Base-by-base conservation (phyloP, 352 stramenopile species). In the Globisporangium spiculum region DNA sequence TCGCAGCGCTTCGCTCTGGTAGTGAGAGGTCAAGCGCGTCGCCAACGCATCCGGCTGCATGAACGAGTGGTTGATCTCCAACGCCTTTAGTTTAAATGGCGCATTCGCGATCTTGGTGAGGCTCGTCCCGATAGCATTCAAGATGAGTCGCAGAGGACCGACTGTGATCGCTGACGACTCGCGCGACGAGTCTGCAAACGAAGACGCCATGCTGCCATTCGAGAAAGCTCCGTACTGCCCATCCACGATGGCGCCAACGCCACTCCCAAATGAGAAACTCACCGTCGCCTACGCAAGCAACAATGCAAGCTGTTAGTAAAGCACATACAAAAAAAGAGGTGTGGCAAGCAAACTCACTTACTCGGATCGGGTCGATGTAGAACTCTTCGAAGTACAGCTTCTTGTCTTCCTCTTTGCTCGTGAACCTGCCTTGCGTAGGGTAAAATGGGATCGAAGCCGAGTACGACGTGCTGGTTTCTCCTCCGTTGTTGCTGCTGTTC, bases 341-440 rank as follows among this genome's bases (percentile, higher is more conserved):
- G 32, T 22, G 32, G 8, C 18, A 26, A 20, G 1, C 32, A 60
- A 3, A 24, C 20, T 14, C 22, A 77, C 78, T 59, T 79, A 88
- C 79, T 38, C 82, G 75, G 58, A 96, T 96, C 16, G 85, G 77
- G 36, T 92, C 83, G 66, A 96, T 93, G 59, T 91, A 77, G 62
- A 96, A 95, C 70, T 95, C 88, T 80, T 96, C 89, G 48, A 96
- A 96, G 71, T 96, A 96, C 10, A 96, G 69, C 62, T 96, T 96
- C 57, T 90, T 94, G 20, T 83, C 75, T 58, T 91, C 83, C 10
- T 85, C 75, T 34, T 84, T 89, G 3, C 71, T 78, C 65, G 85
- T 79, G 6, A 46, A 76, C 76, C 59, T 81, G 69, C 66, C 72
- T 72, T 68, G 73, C 16, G 58, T 78, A 18, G 68, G 61, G 41